Base-by-base conservation (phyloP, 371 early-diverging fungal genomes). In the Circinella umbellata region DNA sequence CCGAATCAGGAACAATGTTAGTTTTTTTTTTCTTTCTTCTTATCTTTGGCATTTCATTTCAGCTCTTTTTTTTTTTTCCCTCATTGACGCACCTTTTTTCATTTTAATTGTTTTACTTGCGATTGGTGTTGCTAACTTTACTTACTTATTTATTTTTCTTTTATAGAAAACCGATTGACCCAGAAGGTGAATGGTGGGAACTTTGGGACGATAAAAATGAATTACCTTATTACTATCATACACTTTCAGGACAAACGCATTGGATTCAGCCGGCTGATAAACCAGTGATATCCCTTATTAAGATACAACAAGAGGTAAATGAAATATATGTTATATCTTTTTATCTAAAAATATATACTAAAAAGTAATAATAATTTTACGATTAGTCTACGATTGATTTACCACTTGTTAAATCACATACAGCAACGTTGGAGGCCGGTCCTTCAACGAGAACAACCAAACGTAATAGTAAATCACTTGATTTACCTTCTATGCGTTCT, bases 171-270 rank as follows among this genome's bases (percentile, higher is more conserved):
- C 57, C 73, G 27, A 65, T 38, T 11, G 73, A 73, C 75, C 92
- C 92, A 27, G 86, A 86, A 57, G 91, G 91, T 67, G 97, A 96
- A 74, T 98, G 97, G 96, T 97, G 98, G 97, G 96, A 97, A 82
- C 86, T 97, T 46, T 91, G 90, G 74, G 97, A 98, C 77, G 93
- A 95, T 46, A 84, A 87, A 55, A 88, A 93, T 63, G 88, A 92
- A 57, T 76, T 93, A 57, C 90, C 89, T 4, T 98, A 96, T 78
- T 97, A 94, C 77, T 96, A 96, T 86, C 92, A 96, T 80, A 91
- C 96, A 9, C 80, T 79, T 60, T 92, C 96, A 0, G 90, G 91
- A 35, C 83, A 91, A 65, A 96, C 96, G 7, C 94, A 92, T 72
- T 97, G 97, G 97, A 73, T 85, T 51, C 79, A 88, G 61, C 98